These are phyloP conservation scores for Amoebophrya sp. DNA, from an alignment of 169 alveolate genomes.

Conservation along the genomic window DNA sequence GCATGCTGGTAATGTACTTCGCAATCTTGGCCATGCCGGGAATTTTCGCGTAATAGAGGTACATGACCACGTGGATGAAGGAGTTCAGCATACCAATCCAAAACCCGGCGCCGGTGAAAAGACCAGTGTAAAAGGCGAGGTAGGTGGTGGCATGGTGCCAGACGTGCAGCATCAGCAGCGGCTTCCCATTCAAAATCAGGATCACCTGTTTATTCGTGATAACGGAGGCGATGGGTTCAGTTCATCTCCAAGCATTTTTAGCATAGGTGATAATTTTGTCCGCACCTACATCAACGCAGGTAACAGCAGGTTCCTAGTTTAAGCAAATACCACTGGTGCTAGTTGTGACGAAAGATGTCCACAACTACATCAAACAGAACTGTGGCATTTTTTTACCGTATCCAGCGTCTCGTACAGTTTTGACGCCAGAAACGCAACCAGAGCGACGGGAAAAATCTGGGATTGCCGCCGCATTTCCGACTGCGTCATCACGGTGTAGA, in stretches of 20 bases:
- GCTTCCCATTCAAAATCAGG: neutral
- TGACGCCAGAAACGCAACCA: neutral
- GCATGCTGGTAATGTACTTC: neutral
- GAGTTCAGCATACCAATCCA: neutral
- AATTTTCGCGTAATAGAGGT: neutral
- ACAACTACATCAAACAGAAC: neutral
- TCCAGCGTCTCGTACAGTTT: neutral
- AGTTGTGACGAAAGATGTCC: neutral
- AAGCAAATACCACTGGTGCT: neutral
- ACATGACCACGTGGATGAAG: neutral
- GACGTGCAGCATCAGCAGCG: neutral
- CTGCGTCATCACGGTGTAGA: neutral
- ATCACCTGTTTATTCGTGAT: neutral
- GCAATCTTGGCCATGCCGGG: neutral
- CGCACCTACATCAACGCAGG: neutral
- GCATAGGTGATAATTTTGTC: neutral
- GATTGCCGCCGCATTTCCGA: neutral
- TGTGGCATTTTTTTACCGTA: no score
- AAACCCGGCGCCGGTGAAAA: neutral
- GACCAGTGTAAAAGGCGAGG: neutral
- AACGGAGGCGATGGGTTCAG: neutral
- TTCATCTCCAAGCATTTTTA: no score
- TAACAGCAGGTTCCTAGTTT: neutral
- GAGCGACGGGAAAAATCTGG: neutral
- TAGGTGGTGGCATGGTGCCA: neutral